phyloP scores from a whole-genome alignment of 1,284 basidiomycete genomes.

The Ustilago sp. region DNA sequence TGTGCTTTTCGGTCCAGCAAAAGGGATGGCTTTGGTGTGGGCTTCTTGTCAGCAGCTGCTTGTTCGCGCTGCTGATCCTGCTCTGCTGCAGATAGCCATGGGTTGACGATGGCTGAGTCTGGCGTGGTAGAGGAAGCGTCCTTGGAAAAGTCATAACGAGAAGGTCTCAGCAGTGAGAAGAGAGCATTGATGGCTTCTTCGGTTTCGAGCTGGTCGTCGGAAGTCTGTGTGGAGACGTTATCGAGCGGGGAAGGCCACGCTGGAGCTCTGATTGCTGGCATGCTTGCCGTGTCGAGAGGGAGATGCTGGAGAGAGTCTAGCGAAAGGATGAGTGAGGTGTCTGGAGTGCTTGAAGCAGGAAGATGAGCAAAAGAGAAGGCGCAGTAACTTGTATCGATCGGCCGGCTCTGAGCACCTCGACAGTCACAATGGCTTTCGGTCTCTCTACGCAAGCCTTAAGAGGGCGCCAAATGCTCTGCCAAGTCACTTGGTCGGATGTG shows the following conservation, averaged over 20 bases:
- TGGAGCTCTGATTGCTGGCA: slow-evolving; percentile 43
- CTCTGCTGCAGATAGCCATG: slow-evolving; percentile 38
- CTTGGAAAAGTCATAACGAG: slow-evolving; percentile 35
- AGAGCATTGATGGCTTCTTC: slow-evolving; percentile 58
- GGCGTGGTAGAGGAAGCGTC: not conserved
- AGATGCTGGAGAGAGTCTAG: not conserved
- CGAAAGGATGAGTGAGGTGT: not conserved
- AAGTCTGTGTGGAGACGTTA: slow-evolving; percentile 53
- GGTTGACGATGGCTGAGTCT: slow-evolving; percentile 30
- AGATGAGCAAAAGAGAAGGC: not conserved
- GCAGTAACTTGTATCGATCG: not conserved
- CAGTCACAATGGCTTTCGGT: not conserved
- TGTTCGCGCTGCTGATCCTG: slow-evolving; percentile 28
- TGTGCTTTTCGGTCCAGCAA: slow-evolving; percentile 59
- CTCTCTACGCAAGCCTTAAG: not conserved
- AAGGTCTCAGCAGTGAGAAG: slow-evolving; percentile 36
- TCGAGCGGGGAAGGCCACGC: slow-evolving; percentile 59
- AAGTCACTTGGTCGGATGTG: not conserved
- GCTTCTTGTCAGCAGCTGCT: slow-evolving; percentile 6
- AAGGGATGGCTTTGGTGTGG: slow-evolving; percentile 32
- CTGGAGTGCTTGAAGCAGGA: not conserved
- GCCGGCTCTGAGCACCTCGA: not conserved
- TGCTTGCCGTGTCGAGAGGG: not conserved
- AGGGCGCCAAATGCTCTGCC: not conserved
- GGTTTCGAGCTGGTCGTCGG: slow-evolving; percentile 60